Conservation (phyloP, 2,329 filamentous ascomycete genomes). For the Rhynchosporium agropyri region DNA sequence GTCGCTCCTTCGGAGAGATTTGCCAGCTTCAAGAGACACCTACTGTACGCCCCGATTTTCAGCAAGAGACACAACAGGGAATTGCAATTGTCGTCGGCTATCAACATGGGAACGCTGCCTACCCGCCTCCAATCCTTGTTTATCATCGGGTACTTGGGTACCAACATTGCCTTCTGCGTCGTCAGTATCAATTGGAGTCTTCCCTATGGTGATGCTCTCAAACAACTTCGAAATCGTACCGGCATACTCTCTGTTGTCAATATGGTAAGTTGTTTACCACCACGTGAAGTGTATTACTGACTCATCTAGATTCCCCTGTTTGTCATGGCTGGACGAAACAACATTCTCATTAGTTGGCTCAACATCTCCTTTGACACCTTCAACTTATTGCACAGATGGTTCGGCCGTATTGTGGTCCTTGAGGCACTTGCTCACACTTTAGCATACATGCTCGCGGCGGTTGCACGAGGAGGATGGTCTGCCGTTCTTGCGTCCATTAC, state of each 20-base stretch:
- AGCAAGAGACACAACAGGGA: conserved; percentile 77
- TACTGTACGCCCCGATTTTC: conserved; percentile 72
- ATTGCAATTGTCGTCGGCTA: conserved; percentile 66
- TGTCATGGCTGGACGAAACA: conserved; percentile 74
- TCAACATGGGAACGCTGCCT: conserved; percentile 76
- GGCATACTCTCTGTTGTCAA: conserved; percentile 73
- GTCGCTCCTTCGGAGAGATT: conserved; percentile 55
- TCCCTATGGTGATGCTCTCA: conserved; percentile 48
- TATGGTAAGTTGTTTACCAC: conserved; percentile 56
- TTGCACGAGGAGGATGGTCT: conserved; percentile 52
- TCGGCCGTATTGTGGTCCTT: conserved; percentile 73
- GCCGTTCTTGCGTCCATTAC: conserved; percentile 47
- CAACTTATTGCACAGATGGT: conserved; percentile 80
- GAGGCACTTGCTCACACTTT: conserved; percentile 69
- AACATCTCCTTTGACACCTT: conserved; percentile 81
- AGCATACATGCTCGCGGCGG: conserved; percentile 56
- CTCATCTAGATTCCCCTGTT: conserved; percentile 62
- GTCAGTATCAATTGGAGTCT: conserved; percentile 62
- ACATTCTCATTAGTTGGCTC: conserved; percentile 72
- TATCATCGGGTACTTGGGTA: conserved; percentile 66
- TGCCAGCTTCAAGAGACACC: conserved; percentile 67
- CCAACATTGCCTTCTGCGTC: conserved; percentile 78
- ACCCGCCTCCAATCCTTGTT: conserved; percentile 76
- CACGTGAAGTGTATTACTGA: conserved; percentile 24
- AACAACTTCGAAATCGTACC: conserved; percentile 66